Evolutionary conservation across 768 basidiomycete genomes (phyloP).

Genomic region (Omphalotus guepiniiformis): DNA sequence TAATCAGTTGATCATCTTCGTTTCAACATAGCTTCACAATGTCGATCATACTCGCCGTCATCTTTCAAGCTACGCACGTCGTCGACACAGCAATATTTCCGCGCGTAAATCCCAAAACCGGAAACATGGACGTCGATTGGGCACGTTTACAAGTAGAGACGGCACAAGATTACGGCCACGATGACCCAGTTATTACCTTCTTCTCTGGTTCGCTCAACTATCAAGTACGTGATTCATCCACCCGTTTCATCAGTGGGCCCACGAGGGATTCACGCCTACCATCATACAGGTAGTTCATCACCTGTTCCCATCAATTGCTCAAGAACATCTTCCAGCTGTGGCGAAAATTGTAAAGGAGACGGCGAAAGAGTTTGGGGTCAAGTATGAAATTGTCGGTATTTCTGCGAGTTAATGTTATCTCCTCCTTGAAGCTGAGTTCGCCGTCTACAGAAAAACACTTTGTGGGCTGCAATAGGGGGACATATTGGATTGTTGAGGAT

Average conservation of each 20-base stretch:
- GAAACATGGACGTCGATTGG: constrained; percentile 4
- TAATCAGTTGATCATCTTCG: too few species aligned
- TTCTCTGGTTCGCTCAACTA: not conserved
- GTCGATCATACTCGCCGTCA: not conserved
- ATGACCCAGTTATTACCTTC: constrained; percentile 1
- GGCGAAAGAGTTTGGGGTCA: not conserved
- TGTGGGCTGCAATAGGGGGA: constrained; percentile 1
- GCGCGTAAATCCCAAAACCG: not conserved
- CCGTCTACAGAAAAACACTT: not conserved
- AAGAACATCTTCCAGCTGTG: constrained; percentile 1
- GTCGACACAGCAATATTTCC: not conserved
- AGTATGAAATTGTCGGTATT: not conserved
- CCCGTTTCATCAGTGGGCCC: not conserved
- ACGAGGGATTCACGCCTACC: too few species aligned
- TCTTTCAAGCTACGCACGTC: constrained; percentile 3
- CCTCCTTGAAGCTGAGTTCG: not conserved
- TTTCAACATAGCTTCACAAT: not conserved
- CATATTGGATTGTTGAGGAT: constrained; percentile 1
- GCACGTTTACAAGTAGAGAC: constrained; percentile 2
- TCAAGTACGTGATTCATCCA: not conserved
- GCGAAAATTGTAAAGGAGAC: not conserved
- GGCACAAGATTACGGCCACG: constrained; percentile 2
- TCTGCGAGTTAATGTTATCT: not conserved
- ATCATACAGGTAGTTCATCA: constrained; percentile 1
- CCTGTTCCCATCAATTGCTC: not conserved